Percentiles rank a stretch among this genome's conserved stretches.
Evolutionary conservation across 805 yeast genomes (phyloP).

Genomic region (Candida patagonica): DNA sequence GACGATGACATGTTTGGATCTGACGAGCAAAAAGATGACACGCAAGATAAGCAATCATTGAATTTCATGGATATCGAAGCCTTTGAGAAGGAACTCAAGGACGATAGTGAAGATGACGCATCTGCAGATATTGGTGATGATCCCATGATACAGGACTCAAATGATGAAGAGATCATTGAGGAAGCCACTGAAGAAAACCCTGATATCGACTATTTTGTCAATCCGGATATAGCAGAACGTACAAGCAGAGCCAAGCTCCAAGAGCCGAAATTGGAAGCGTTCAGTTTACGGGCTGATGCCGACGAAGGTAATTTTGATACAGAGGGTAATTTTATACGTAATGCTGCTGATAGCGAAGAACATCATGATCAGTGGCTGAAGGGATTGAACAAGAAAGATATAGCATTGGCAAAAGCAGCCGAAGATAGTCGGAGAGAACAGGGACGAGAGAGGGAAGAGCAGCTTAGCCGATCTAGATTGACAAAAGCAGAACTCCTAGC

Average conservation of each 20-base stretch:
- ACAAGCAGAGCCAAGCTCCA: conserved; percentile 8
- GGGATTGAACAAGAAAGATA: conserved; percentile 30
- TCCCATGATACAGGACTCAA: too few species aligned
- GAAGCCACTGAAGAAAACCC: conserved; percentile 15
- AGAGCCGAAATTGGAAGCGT: conserved; percentile 49
- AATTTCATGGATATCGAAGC: conserved; percentile 30
- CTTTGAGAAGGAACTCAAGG: conserved; percentile 29
- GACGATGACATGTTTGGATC: conserved; percentile 26
- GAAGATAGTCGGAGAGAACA: conserved; percentile 21
- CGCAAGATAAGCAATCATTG: conserved; percentile 14
- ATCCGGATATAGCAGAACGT: conserved; percentile 16
- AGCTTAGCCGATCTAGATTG: conserved; percentile 2
- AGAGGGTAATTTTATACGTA: conserved; percentile 47
- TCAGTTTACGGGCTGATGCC: conserved; percentile 47
- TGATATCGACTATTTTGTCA: conserved; percentile 16
- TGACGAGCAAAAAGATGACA: conserved; percentile 6
- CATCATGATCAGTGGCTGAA: conserved; percentile 34
- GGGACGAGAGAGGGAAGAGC: conserved; percentile 10
- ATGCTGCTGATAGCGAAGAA: conserved; percentile 30
- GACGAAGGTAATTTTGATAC: conserved; percentile 52
- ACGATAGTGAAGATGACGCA: conserved; percentile 20
- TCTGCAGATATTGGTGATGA: conserved; percentile 15
- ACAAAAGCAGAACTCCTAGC: conserved; percentile 17
- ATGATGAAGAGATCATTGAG: conserved; percentile 20
- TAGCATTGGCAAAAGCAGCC: conserved; percentile 31